Base-by-base conservation (phyloP, 176 grass and related monocot species). In the Oryza australiensis region DNA sequence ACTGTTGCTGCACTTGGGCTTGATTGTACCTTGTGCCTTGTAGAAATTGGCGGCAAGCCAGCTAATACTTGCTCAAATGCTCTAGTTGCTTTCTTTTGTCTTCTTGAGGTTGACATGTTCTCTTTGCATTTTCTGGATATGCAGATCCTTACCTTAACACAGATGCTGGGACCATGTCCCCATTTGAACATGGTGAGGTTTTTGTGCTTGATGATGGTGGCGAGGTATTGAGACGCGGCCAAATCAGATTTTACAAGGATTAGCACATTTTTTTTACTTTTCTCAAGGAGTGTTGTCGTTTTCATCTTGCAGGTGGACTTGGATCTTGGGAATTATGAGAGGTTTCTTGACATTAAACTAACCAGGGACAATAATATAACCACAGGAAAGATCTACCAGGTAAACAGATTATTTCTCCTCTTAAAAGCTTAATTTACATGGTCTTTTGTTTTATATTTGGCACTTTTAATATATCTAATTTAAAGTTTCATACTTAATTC, bases 371-470 rank as follows among this genome's bases (percentile, higher is more conserved):
- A 94, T 66, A 94, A 91, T 77, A 94, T 94, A 78, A 94, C 92
- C 34, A 91, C 92, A 1, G 92, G 92, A 81, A 94, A 94, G 79
- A 91, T 94, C 38, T 94, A 91, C 65, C 92, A 94, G 88, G 92
- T 86, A 84, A 67, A 63, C 43, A 26, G 24, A 70, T 23, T 55
- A 32, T 42, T 62, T 48, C 9, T 27, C 11, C 33, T 48, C 40
- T 33, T 12, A 3, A 68, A 29, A 62, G 26, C 45, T 49, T 37
- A 26, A 45, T 74, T 79, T 62, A 0, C 20, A 2, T 49, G 20
- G 13, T 11, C 0, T 67, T 68, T 4, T 22, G 32, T 59, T 32
- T 84, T 11, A 32, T 28, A 79, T 69, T 23, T 70, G 24, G 18
- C 22, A 62, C 14, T 7, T 4, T 30, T 26, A 3, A 68, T 77